Conservation (phyloP, 441 rosid genomes). For the Gossypium schwendimanii region DNA sequence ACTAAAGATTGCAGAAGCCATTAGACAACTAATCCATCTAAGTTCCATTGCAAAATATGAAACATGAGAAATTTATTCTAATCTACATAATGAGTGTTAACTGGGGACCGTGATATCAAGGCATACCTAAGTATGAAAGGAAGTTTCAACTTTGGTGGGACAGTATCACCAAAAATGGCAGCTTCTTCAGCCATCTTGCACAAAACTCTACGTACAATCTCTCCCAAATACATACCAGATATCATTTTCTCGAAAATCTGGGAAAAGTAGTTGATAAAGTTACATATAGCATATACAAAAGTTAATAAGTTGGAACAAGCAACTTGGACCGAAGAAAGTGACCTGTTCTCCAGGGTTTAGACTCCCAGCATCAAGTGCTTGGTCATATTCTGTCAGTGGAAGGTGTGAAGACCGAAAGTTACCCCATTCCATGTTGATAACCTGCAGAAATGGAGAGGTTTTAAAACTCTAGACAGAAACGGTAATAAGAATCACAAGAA, state of each 20-base stretch:
- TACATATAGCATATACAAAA: background rate
- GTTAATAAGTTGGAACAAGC: background rate
- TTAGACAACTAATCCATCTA: background rate
- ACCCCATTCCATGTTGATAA: slow-evolving; percentile 79
- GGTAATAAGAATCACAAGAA: background rate
- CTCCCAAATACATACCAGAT: slow-evolving; percentile 50
- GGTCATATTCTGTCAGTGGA: slow-evolving; percentile 56
- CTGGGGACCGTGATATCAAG: background rate
- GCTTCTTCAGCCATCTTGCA: slow-evolving; percentile 40
- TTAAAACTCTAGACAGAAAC: background rate
- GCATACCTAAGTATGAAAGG: slow-evolving; percentile 28
- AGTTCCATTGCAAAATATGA: background rate
- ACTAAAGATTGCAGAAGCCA: background rate
- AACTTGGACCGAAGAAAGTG: slow-evolving; percentile 1
- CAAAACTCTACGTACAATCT: slow-evolving; percentile 38
- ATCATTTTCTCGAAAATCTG: slow-evolving; percentile 41
- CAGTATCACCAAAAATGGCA: slow-evolving; percentile 30
- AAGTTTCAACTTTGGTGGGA: slow-evolving; percentile 32
- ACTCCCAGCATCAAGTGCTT: slow-evolving; percentile 47
- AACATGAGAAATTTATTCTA: background rate
- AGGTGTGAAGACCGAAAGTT: slow-evolving; percentile 63
- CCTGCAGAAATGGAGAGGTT: slow-evolving; percentile 28
- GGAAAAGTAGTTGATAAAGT: background rate
- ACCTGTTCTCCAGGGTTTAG: slow-evolving; percentile 73
- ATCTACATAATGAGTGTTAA: background rate